Evolutionary conservation across 768 basidiomycete genomes (phyloP), one percentile per base, ranked within the genome.

Genomic region (Mrakia frigida): DNA sequence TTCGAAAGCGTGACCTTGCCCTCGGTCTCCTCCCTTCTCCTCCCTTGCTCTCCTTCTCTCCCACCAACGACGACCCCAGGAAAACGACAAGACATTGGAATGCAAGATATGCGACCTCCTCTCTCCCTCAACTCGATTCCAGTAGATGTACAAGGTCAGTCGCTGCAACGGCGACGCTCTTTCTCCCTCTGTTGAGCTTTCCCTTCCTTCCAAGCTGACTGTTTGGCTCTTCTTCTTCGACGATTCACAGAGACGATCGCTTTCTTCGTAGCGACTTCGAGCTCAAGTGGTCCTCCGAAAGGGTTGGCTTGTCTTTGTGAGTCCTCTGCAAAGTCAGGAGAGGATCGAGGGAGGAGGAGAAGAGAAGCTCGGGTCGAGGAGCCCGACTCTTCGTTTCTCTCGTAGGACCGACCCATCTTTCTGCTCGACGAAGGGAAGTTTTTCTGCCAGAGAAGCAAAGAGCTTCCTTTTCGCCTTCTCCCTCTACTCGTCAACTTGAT

Each of bases 81-180:
- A 50, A 50, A 14, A n/a, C n/a, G n/a, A n/a, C 16, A 41, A 41
- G 6, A 50, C 46, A 14, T 50, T 21, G n/a, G 56, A 1, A 56
- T 56, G 56, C n/a, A 56, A 11, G 23, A 25, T 9, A 68, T 39
- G 21, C 1, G 21, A 18, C 37, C 65, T 23, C 35, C 35, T 13
- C 71, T 72, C 7, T 72, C 71, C 9, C 73, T 74, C 25, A 63
- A 63, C 52, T 61, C 73, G 16, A 35, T 74, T 23, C 73, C 73
- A 33, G 41, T 63, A 23, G 73, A 74, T 33, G 52, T 74, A 11
- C 59, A 43, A 50, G 73, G 73, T 74, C 0, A n/a, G 73, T 31
- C 1, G 5, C 23, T 10, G 43, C 69, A 14, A 43, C 23, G 18
- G 0, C 65, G 6, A 39, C 65, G 18, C 68, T 14, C n/a, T 39